Evolutionary conservation across 2,329 filamentous ascomycete genomes (phyloP).

Genomic region (Scolecobasidium constrictum): DNA sequence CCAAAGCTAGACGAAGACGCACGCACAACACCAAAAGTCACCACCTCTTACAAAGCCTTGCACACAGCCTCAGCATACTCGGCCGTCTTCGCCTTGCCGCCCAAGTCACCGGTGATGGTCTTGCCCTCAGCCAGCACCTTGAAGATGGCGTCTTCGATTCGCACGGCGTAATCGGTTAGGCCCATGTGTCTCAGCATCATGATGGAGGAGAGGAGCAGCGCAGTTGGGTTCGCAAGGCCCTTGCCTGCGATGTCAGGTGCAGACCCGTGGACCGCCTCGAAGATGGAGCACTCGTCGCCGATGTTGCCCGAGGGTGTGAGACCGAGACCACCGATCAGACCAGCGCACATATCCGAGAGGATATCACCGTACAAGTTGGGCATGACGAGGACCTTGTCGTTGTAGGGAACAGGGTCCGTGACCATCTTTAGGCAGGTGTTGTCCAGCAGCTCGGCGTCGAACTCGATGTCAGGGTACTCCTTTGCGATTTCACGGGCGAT

Average conservation of each 20-base stretch:
- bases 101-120: slow-evolving; percentile 86
- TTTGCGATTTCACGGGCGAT: slow-evolving; percentile 78
- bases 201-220: slow-evolving; percentile 87
- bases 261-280: slow-evolving; percentile 97
- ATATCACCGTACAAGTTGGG: slow-evolving; percentile 99
- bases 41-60: slow-evolving; percentile 22
- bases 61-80: slow-evolving; percentile 95
- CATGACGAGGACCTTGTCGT: slow-evolving; percentile 96
- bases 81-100: slow-evolving; percentile 89
- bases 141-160: slow-evolving; percentile 92
- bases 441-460: slow-evolving; percentile 95
- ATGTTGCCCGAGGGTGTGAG: slow-evolving; percentile 98
- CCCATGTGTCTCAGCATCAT: slow-evolving; percentile 99
- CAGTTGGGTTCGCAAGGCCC: slow-evolving; percentile 93
- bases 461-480: slow-evolving; percentile 92
- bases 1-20: too few species aligned
- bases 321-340: slow-evolving; percentile 93
- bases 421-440: slow-evolving; percentile 99
- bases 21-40: too few species aligned
- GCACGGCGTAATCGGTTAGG: slow-evolving; percentile 68
- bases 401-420: slow-evolving; percentile 90
- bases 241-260: slow-evolving; percentile 95
- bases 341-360: slow-evolving; percentile 98
- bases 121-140: slow-evolving; percentile 93
- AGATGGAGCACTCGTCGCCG: slow-evolving; percentile 97